A percentile compares a stretch with the other conserved stretches of the same genome.
These are phyloP conservation scores for Didymella arachidicola DNA, from an alignment of 2,329 filamentous ascomycete species.

Conservation along the genomic window DNA sequence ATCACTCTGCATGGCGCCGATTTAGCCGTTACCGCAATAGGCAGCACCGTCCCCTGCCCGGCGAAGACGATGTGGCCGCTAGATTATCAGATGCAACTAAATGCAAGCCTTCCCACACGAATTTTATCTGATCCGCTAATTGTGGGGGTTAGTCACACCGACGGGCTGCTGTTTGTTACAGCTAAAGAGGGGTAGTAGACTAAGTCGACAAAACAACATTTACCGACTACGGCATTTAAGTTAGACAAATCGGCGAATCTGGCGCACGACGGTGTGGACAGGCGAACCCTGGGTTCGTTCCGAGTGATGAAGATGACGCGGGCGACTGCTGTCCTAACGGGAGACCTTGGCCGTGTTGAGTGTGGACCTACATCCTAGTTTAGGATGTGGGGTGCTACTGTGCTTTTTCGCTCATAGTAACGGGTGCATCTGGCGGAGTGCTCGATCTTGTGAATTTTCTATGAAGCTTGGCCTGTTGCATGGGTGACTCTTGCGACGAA, in stretches of 20 bases:
- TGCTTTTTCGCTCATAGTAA: slow-evolving; percentile 22
- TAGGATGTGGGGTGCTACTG: slow-evolving; percentile 24
- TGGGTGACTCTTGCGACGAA: slow-evolving; percentile 27
- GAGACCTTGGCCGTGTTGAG: slow-evolving; percentile 18
- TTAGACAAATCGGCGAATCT: slow-evolving; percentile 19
- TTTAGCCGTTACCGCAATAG: slow-evolving; percentile 23
- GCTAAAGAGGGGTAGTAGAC: slow-evolving; percentile 32
- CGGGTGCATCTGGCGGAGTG: slow-evolving; percentile 22
- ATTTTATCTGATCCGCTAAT: slow-evolving; percentile 44
- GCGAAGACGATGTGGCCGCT: slow-evolving; percentile 19
- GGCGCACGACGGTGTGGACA: slow-evolving; percentile 7
- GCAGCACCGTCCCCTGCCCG: slow-evolving; percentile 31
- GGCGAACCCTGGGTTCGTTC: slow-evolving; percentile 17
- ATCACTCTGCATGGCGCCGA: slow-evolving; percentile 35
- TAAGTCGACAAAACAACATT: slow-evolving; percentile 4
- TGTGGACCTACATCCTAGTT: slow-evolving; percentile 25
- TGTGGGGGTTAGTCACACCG: slow-evolving; percentile 24
- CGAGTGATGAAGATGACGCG: slow-evolving; percentile 30
- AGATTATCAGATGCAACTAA: slow-evolving; percentile 47
- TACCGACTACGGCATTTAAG: slow-evolving; percentile 26
- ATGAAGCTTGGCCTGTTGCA: slow-evolving; percentile 36
- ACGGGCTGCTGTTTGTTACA: slow-evolving; percentile 28
- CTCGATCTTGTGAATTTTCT: slow-evolving; percentile 19
- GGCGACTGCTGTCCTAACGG: slow-evolving; percentile 24
- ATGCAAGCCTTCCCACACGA: slow-evolving; percentile 23